These are phyloP conservation scores for Camelina sativa DNA, from an alignment of 345 rosid species.

Conservation along the genomic window DNA sequence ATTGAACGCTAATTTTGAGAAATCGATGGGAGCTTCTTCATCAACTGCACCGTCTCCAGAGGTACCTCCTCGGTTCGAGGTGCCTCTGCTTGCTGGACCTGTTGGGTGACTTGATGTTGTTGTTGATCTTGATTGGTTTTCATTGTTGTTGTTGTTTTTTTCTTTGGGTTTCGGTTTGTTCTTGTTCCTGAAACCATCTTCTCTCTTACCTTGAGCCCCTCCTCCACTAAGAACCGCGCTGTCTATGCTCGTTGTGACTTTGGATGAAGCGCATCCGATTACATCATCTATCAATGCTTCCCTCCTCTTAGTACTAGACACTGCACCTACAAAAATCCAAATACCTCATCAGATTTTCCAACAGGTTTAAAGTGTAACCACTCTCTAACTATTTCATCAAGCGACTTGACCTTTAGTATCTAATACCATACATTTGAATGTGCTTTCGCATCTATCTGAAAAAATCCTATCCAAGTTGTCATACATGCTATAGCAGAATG, in stretches of 20 bases:
- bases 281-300: conserved; percentile 78
- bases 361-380: conserved; percentile 1
- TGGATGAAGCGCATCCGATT: conserved; percentile 73
- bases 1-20: conserved; percentile 52
- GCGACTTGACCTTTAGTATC: conserved; percentile 4
- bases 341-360: conserved; percentile 8
- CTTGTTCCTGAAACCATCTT: conserved; percentile 46
- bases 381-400: conserved; percentile 20
- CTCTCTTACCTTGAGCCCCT: conserved; percentile 62
- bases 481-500: neutral
- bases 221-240: conserved; percentile 51
- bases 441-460: neutral
- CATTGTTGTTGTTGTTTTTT: conserved; percentile 47
- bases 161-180: conserved; percentile 68
- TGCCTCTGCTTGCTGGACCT: conserved; percentile 41
- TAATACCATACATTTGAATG: neutral
- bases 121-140: conserved; percentile 49
- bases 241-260: conserved; percentile 59
- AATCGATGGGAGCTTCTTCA: conserved; percentile 54
- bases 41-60: conserved; percentile 48
- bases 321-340: conserved; percentile 60
- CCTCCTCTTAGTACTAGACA: conserved; percentile 66
- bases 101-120: conserved; percentile 48
- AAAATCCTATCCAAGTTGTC: neutral
- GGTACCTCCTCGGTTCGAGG: conserved; percentile 38